phyloP scores from a whole-genome alignment of 371 early-diverging fungal species.

The Massospora cicadina region DNA sequence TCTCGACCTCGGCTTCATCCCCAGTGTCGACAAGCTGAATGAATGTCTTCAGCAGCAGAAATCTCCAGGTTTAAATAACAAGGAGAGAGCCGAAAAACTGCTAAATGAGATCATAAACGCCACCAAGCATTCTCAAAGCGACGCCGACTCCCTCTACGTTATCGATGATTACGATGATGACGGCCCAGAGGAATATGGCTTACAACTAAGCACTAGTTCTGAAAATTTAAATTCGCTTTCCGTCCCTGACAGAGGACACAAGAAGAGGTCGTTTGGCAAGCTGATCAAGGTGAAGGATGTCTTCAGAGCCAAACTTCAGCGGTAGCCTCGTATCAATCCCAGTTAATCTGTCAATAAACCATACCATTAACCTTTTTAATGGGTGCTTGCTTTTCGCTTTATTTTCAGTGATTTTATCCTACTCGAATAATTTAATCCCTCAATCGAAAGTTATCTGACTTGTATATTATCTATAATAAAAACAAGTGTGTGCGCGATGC shows the following conservation, averaged over 20 bases:
- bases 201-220: too few species aligned
- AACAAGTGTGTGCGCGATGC: too few species aligned
- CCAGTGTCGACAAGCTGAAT: conserved; percentile 4
- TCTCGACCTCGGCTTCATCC: conserved; percentile 8
- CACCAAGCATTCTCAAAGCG: background rate
- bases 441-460: too few species aligned
- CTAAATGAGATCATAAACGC: background rate
- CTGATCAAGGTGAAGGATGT: background rate
- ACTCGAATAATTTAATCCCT: too few species aligned
- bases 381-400: too few species aligned
- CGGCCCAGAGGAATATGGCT: background rate
- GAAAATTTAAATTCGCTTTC: background rate
- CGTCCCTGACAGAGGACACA: background rate
- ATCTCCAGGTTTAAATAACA: background rate
- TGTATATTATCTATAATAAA: too few species aligned
- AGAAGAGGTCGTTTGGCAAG: background rate
- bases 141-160: background rate
- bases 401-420: too few species aligned
- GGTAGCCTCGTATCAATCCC: too few species aligned
- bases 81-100: background rate
- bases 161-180: conserved; percentile 10
- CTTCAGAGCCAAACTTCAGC: background rate
- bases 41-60: background rate
- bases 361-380: too few species aligned
- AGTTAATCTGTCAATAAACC: too few species aligned